A percentile compares a stretch with the other conserved stretches of the same genome.
These are phyloP conservation scores for Massarina eburnea DNA, from an alignment of 2,329 filamentous ascomycete genomes.

Conservation along the genomic window DNA sequence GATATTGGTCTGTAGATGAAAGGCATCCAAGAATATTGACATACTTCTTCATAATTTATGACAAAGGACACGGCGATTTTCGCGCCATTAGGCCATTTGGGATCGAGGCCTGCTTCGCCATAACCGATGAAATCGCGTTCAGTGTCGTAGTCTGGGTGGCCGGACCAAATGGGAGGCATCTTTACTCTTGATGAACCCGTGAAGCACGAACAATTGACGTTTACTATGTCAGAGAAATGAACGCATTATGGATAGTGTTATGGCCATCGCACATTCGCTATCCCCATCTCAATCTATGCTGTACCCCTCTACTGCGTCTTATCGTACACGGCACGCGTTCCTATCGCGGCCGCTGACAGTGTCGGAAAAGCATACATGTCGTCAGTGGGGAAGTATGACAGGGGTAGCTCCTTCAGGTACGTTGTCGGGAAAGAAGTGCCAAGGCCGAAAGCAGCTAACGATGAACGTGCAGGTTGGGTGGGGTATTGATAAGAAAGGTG, in stretches of 20 bases:
- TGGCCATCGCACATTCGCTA: too few relatives aligned
- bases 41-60: slow-evolving; percentile 42
- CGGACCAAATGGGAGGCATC: slow-evolving; percentile 30
- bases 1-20: background rate
- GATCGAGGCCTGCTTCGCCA: slow-evolving; percentile 42
- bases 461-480: background rate
- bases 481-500: too few relatives aligned
- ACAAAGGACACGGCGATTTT: slow-evolving; percentile 44
- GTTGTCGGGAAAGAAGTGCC: background rate
- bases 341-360: background rate
- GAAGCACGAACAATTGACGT: too few relatives aligned
- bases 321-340: background rate
- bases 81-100: slow-evolving; percentile 39
- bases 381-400: background rate
- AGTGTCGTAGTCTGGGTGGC: slow-evolving; percentile 29
- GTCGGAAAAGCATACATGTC: background rate
- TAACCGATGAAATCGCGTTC: slow-evolving; percentile 48
- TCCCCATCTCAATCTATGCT: background rate
- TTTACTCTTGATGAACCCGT: too few relatives aligned
- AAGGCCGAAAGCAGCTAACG: slow-evolving; percentile 1
- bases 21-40: background rate
- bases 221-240: too few relatives aligned
- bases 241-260: too few relatives aligned
- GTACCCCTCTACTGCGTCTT: background rate
- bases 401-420: background rate